Conservation (phyloP, 2,329 filamentous ascomycete species). For the Clarireedia sp. region DNA sequence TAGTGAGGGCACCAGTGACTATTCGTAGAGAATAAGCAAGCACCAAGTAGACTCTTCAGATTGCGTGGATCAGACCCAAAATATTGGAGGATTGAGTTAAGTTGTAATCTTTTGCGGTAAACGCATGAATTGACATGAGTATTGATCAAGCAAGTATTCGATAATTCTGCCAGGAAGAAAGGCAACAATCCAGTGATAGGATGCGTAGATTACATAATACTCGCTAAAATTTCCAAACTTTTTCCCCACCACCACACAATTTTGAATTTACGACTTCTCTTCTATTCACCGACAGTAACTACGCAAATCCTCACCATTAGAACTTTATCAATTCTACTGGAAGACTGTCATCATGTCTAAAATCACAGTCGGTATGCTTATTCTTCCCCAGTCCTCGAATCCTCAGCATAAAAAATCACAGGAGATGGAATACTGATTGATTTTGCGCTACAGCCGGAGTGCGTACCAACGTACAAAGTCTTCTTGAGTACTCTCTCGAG, state of each 20-base stretch:
- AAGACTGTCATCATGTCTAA: constrained; percentile 87
- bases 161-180: too few relatives aligned
- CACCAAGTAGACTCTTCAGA: too few relatives aligned
- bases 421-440: constrained; percentile 13
- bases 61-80: too few relatives aligned
- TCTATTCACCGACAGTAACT: constrained; percentile 14
- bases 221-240: constrained; percentile 1
- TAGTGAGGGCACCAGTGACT: too few relatives aligned
- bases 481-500: constrained; percentile 91
- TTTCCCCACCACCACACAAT: background rate
- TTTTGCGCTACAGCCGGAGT: constrained; percentile 68
- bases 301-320: constrained; percentile 64
- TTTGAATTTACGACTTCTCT: constrained; percentile 4
- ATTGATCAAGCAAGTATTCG: too few relatives aligned
- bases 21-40: too few relatives aligned
- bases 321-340: constrained; percentile 60
- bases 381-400: background rate
- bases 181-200: background rate
- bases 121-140: too few relatives aligned
- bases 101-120: too few relatives aligned
- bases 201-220: background rate
- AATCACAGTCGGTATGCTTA: constrained; percentile 62
- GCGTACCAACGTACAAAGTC: constrained; percentile 85
- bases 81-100: too few relatives aligned
- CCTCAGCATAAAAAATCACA: background rate